A percentile compares a stretch with the other conserved stretches of the same genome.
Evolutionary conservation across 2,329 filamentous ascomycete species (phyloP).

Genomic region (Fusarium luffae): DNA sequence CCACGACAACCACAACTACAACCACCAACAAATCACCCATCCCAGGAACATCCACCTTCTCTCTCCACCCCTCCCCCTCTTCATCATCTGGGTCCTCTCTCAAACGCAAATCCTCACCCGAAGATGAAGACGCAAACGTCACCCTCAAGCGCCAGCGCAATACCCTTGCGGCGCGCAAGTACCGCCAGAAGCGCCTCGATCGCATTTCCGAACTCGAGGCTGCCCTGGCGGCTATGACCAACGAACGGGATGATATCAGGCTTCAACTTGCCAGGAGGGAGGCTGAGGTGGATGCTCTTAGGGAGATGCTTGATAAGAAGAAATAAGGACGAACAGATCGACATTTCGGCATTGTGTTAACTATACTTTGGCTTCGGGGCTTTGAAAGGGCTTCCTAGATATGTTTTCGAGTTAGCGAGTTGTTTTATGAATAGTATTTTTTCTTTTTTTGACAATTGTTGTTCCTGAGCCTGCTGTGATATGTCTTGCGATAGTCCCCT

Average conservation of each 20-base stretch:
- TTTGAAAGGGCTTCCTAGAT: constrained; percentile 29
- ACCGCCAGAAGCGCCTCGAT: constrained; percentile 76
- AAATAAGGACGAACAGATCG: neutral
- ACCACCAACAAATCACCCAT: constrained; percentile 36
- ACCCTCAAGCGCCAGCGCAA: constrained; percentile 72
- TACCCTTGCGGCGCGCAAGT: constrained; percentile 76
- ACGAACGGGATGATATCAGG: constrained; percentile 72
- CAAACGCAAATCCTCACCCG: constrained; percentile 42
- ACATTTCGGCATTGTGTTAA: neutral
- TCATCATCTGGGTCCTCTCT: constrained; percentile 32
- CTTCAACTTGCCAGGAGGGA: constrained; percentile 72
- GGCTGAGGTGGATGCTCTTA: constrained; percentile 71
- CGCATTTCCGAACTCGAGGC: constrained; percentile 71
- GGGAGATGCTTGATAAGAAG: constrained; percentile 58
- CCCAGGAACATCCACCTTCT: constrained; percentile 42
- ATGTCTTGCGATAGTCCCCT: neutral
- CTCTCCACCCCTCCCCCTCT: constrained; percentile 34
- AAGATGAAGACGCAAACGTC: constrained; percentile 42
- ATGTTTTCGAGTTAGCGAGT: constrained; percentile 23
- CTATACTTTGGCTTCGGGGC: constrained; percentile 14
- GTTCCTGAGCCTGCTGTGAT: neutral
- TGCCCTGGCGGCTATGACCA: constrained; percentile 66
- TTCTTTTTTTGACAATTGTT: constrained; percentile 18
- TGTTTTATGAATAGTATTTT: neutral
- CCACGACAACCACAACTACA: neutral